Conservation (phyloP, 306 rosid species). For the Neltuma alba region DNA sequence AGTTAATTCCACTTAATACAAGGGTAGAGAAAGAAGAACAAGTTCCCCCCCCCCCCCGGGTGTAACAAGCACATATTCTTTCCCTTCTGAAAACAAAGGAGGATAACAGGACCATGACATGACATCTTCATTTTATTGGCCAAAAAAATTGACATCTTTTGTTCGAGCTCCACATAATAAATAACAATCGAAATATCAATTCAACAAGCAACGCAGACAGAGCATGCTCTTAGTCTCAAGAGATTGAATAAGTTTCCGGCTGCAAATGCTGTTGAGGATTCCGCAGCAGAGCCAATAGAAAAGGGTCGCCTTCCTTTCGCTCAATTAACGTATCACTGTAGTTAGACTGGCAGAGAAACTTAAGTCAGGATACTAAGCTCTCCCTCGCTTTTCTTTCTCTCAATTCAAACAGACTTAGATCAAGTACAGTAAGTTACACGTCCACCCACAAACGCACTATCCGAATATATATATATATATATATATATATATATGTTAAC, state of each 20-base stretch:
- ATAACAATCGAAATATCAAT: not conserved
- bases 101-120: not conserved
- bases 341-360: not conserved
- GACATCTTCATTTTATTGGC: not conserved
- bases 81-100: slow-evolving; percentile 6
- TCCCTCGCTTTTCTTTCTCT: not conserved
- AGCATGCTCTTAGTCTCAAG: not conserved
- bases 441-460: not conserved
- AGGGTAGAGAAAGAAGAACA: not conserved
- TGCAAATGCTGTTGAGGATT: not conserved
- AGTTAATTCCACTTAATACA: not conserved
- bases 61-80: slow-evolving; percentile 13
- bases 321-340: not conserved
- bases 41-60: no score
- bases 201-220: not conserved
- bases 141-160: not conserved
- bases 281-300: not conserved
- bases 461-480: no score
- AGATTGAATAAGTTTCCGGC: not conserved
- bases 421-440: not conserved
- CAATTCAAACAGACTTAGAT: not conserved
- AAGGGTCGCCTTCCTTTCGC: not conserved
- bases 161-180: not conserved
- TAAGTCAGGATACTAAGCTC: not conserved
- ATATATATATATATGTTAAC: not conserved